Evolutionary conservation across 2,329 filamentous ascomycete genomes (phyloP), one percentile per base, ranked within the genome.

Genomic region (Malbranchea zuffiana): DNA sequence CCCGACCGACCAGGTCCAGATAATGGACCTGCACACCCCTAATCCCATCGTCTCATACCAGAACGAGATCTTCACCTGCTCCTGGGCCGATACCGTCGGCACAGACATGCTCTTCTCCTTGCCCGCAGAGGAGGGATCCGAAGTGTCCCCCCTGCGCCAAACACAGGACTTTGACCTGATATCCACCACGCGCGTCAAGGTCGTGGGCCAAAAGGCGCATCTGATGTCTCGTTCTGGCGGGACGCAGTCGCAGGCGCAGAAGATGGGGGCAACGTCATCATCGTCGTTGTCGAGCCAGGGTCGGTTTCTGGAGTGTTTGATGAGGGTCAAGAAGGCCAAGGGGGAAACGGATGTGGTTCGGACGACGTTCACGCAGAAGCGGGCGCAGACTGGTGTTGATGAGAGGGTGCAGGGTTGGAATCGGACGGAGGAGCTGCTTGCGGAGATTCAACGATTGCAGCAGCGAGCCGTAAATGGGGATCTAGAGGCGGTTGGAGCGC

Each of bases 51-150:
- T 94, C 41, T 80, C 81, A 15, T 92, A 92, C 60, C 72, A 80
- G 40, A 82, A 81, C 19, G 74, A 79, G 44, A 65, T 92, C 15
- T 90, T 87, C 54, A 77, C 75, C 45, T 88, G 85, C 46, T 65
- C 75, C 30, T 96, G 88, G 88, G 73, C 75, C 7, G 76, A 82
- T 43, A 80, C 85, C 42, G 74, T 93, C 28, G 88, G 88, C 23
- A 93, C 86, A 0, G 84, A 92, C 47, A 65, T 87, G 45, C 72
- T 93, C 27, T 80, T 95, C 50, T 70, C 69, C 1, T 38, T 49
- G 55, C 7, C 54, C 55, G 6, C 55, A 71, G 2, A 69, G 71
- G 3, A 56, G 58, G n/a, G n/a, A n/a, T 6, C 54, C 72, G 25
- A 70, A 68, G n/a, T 61, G 66, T 16, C 67, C 74, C 17, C 64